A percentile compares a stretch with the other conserved stretches of the same genome.
Conservation (phyloP, 345 rosid species). For the Arabis hirsuta region DNA sequence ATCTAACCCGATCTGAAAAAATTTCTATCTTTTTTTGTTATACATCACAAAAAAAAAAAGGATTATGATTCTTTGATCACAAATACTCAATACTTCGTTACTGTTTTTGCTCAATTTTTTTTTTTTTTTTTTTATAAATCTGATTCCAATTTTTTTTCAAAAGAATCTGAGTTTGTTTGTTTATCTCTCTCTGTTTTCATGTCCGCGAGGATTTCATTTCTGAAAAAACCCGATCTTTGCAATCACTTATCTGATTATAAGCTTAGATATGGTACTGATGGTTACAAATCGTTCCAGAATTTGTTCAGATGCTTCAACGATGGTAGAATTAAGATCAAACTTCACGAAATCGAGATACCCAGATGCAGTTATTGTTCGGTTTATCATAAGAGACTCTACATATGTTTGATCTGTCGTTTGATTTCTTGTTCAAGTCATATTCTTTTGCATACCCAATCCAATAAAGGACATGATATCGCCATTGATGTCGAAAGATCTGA, state of each 20-base stretch:
- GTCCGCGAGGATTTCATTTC: slow-evolving; percentile 54
- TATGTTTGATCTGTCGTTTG: slow-evolving; percentile 75
- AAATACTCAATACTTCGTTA: background rate
- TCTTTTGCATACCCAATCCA: slow-evolving; percentile 62
- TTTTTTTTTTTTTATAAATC: background rate
- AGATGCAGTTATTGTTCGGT: slow-evolving; percentile 67
- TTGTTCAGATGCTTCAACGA: slow-evolving; percentile 51
- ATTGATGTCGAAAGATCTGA: slow-evolving; percentile 86
- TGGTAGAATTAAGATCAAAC: slow-evolving; percentile 59
- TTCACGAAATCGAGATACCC: slow-evolving; percentile 47
- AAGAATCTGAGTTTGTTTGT: slow-evolving; percentile 24
- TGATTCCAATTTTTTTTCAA: background rate
- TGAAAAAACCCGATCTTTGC: slow-evolving; percentile 65
- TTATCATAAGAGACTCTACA: slow-evolving; percentile 56
- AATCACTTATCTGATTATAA: slow-evolving; percentile 78
- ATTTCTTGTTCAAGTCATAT: slow-evolving; percentile 71
- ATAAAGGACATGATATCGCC: slow-evolving; percentile 67
- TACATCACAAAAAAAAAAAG: background rate
- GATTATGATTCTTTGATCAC: slow-evolving; percentile 29
- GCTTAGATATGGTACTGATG: slow-evolving; percentile 62
- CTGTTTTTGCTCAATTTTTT: background rate
- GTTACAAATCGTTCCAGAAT: slow-evolving; percentile 57
- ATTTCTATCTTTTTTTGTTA: slow-evolving; percentile 17
- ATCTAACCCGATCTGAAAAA: slow-evolving; percentile 31
- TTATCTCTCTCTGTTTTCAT: slow-evolving; percentile 40